Evolutionary conservation across 306 rosid species (phyloP).

Genomic region (Cicer pinnatifidum): DNA sequence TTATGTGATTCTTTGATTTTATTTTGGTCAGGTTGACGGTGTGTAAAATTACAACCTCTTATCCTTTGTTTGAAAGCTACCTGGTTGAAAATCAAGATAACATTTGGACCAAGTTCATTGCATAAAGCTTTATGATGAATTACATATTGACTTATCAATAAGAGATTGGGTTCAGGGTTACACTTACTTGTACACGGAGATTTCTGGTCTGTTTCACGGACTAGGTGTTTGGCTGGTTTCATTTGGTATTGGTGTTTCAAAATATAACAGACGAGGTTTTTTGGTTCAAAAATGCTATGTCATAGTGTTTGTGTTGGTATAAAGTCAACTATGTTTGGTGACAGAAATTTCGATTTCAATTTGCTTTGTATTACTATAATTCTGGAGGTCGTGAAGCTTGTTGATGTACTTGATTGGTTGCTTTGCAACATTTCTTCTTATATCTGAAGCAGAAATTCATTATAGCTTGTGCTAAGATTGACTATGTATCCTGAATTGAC

Average conservation of each 20-base stretch:
- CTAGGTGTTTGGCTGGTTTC: neutral
- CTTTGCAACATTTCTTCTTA: neutral
- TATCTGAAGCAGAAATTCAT: neutral
- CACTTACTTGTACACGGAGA: neutral
- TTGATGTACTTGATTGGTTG: neutral
- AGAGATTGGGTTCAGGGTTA: neutral
- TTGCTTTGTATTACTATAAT: neutral
- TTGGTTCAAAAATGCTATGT: neutral
- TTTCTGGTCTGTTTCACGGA: neutral
- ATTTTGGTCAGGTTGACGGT: neutral
- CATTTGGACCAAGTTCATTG: neutral
- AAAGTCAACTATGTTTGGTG: slow-evolving; percentile 9
- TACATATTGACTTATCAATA: neutral
- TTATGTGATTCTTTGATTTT: neutral
- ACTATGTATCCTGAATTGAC: neutral
- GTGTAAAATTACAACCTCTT: neutral
- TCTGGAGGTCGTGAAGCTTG: neutral
- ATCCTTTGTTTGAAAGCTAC: neutral
- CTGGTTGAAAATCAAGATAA: neutral
- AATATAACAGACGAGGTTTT: neutral
- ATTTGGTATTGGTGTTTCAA: neutral
- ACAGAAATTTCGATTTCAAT: neutral
- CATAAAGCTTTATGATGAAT: neutral
- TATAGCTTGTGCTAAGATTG: neutral
- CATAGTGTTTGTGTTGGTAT: neutral